Base-by-base conservation (phyloP, 345 rosid genomes). In the Eucalyptus globulus region DNA sequence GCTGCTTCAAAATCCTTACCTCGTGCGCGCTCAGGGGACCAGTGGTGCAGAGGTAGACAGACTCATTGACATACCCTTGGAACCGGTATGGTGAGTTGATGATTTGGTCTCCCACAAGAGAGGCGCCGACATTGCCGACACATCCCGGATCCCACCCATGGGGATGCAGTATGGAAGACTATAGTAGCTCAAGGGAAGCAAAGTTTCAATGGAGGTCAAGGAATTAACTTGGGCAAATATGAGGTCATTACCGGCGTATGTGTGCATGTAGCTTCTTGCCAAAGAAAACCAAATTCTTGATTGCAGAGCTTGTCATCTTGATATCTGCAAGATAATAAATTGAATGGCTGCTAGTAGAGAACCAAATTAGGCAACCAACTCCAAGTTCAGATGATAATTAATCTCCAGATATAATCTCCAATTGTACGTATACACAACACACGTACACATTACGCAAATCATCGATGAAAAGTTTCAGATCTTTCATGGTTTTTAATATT, bases 241-340 rank as follows among this genome's bases (percentile, higher is more conserved):
- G 26, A 80, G 1, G 9, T 96, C 95, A 27, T 90, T 88, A 6
- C 93, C 88, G 2, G 97, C 95, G 92, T 96, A 97, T 2, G 99
- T 96, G 81, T 92, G 94, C 98, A 96, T 96, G 90, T 97, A 95
- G 92, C 98, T 96, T 89, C 99, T 98, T 1, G 99, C 98, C 69
- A 96, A 89, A 90, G 83, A 95, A 88, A 89, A 94, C 86, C 92
- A 93, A 62, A 14, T n/a, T 65, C 76, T n/a, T 65, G 76, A 65
- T n/a, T 65, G 76, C 76, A 65, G 76, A n/a, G 76, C 40, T 65
- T n/a, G 76, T 65, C 76, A 65, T 65, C 37, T 65, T 65, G 37
- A 65, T n/a, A 65, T n/a, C 37, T 65, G 40, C 40, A 65, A 65
- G 6, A 65, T 40, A 65, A 65, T n/a, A 40, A 5, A n/a, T n/a